Conservation (phyloP, 2,329 filamentous ascomycete genomes). For the Knufia fluminis region DNA sequence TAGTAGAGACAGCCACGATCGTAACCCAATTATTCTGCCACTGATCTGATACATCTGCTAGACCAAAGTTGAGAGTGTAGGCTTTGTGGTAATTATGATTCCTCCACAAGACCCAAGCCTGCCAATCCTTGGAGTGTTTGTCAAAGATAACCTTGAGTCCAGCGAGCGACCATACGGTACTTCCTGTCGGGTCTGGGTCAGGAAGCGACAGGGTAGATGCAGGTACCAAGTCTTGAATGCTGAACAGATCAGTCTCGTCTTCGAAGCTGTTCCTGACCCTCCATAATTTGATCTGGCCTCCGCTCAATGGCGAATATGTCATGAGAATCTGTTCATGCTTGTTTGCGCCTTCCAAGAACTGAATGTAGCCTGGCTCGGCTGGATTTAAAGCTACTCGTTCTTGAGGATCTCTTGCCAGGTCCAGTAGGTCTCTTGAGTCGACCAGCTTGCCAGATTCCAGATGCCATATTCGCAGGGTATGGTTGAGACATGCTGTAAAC, state of each 20-base stretch:
- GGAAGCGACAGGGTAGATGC: conserved; percentile 56
- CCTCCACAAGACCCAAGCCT: conserved; percentile 73
- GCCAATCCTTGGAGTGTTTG: conserved; percentile 46
- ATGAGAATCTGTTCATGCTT: conserved; percentile 41
- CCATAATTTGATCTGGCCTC: conserved; percentile 94
- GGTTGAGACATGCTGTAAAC: conserved; percentile 81
- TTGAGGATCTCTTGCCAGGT: conserved; percentile 55
- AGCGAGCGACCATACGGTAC: conserved; percentile 68
- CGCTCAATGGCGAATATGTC: conserved; percentile 79
- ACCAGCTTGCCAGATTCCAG: conserved; percentile 69
- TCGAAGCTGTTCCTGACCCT: conserved; percentile 56
- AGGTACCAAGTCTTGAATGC: conserved; percentile 64
- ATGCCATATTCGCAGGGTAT: conserved; percentile 85
- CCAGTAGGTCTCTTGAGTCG: conserved; percentile 67
- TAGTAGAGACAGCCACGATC: conserved; percentile 46
- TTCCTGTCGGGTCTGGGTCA: conserved; percentile 51
- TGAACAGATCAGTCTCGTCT: conserved; percentile 33
- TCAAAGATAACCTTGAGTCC: conserved; percentile 59
- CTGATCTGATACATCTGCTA: conserved; percentile 57
- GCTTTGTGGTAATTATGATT: conserved; percentile 71
- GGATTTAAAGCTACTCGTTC: conserved; percentile 73
- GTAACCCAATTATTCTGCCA: conserved; percentile 55
- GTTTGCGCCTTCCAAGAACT: conserved; percentile 36
- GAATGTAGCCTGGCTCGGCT: conserved; percentile 65
- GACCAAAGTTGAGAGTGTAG: conserved; percentile 62